Evolutionary conservation across 805 yeast genomes (phyloP).

Genomic region (Ogataea nonfermentans): DNA sequence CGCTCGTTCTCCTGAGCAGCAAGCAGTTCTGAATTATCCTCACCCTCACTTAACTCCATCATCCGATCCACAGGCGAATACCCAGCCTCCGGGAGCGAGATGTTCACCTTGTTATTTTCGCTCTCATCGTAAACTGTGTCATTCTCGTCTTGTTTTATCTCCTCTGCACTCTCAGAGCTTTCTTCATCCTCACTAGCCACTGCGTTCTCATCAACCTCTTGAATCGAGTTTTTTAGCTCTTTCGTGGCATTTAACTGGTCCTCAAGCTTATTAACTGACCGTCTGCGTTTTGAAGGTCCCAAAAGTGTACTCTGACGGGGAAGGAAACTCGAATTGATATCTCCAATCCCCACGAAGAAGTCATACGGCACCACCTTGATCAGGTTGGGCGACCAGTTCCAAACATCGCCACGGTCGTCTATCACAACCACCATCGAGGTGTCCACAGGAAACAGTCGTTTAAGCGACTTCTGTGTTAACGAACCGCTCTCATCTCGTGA

Average conservation of each 20-base stretch:
- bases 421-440: conserved; percentile 95
- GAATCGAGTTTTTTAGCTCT: conserved; percentile 12
- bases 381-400: conserved; percentile 95
- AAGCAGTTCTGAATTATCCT: conserved; percentile 46
- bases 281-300: conserved; percentile 64
- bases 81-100: conserved; percentile 23
- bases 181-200: conserved; percentile 19
- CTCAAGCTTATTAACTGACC: conserved; percentile 55
- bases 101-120: conserved; percentile 25
- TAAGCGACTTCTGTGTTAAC: conserved; percentile 81
- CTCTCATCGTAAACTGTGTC: conserved; percentile 19
- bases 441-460: conserved; percentile 89
- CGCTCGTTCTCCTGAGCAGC: conserved; percentile 60
- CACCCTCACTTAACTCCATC: conserved; percentile 49
- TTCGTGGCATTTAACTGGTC: conserved; percentile 36
- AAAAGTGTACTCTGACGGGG: conserved; percentile 66
- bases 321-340: conserved; percentile 86
- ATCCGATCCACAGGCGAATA: conserved; percentile 50
- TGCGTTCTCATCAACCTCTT: conserved; percentile 13
- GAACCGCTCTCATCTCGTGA: conserved; percentile 95
- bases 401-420: conserved; percentile 97
- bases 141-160: conserved; percentile 14
- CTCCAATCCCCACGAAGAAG: conserved; percentile 96
- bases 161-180: conserved; percentile 1
- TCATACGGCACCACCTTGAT: conserved; percentile 93